Evolutionary conservation across 495 filamentous ascomycete species (phyloP), one percentile per base, ranked within the genome.

Genomic region (Talaromyces wortmannii): DNA sequence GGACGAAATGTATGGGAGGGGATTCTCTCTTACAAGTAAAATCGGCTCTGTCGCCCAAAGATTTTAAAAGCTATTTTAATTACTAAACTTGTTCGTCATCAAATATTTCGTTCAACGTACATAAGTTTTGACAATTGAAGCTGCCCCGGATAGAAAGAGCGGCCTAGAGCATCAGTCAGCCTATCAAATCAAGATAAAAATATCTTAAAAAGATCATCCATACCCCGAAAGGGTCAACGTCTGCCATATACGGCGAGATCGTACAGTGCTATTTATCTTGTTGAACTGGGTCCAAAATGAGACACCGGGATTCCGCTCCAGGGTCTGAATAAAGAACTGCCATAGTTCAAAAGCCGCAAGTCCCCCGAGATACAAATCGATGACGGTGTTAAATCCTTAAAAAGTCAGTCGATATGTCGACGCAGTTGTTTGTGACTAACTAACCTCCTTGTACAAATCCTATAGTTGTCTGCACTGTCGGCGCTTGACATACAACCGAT

Each of bases 71-170:
- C 67, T 70, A 15, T 46, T 2, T 13, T 8, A 10, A 40, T 40
- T 23, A 23, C 2, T 23, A 23, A 23, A 23, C 1, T 17, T 13
- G 11, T 3, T 33, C 4, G 23, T 52, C 40, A 52, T 32, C 17
- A 31, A 13, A 11, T 23, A 23, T 23, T 23, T 23, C 23, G 23
- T 23, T 23, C 23, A 61, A 45, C 68, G 32, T 47, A 69, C 68
- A 58, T 69, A 71, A 43, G 68, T 71, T 46, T 71, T 71, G 12
- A 71, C 63, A 53, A 71, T 71, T 3, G 67, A 71, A 23, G 68
- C 67, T 30, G 57, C 61, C 0, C 68, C 68, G 0, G 68, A 71
- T 7, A 71, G 57, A 1, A 71, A 7, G 7, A 71, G 51, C 3
- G 68, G 68, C 2, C 68, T 66, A 11, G 31, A 18, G 13, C 4